phyloP scores from a whole-genome alignment of 208 protist species.

The Eutreptiella sp. region DNA sequence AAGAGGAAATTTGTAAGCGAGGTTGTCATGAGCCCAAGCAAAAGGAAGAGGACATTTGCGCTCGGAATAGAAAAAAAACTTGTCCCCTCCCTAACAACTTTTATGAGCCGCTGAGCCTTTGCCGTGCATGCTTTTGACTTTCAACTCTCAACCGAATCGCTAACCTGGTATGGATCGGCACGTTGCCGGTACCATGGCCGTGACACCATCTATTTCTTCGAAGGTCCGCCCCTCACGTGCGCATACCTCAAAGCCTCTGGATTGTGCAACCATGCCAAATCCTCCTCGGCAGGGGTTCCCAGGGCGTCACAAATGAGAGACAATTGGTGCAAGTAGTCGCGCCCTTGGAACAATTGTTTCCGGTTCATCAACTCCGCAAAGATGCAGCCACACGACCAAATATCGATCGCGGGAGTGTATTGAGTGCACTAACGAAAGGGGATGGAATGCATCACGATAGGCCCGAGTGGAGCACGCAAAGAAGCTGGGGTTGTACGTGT shows the following conservation, averaged over 20 bases:
- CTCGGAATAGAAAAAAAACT: too few relatives aligned
- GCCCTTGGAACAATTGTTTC: constrained; percentile 80
- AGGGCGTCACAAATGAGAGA: constrained; percentile 60
- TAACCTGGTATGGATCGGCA: background rate
- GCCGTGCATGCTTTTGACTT: constrained; percentile 35
- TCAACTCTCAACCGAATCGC: constrained; percentile 31
- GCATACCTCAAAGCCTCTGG: constrained; percentile 55
- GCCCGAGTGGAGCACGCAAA: too few relatives aligned
- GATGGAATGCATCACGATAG: too few relatives aligned
- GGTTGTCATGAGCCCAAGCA: too few relatives aligned
- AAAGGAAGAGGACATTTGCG: too few relatives aligned
- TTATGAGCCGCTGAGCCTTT: constrained; percentile 43
- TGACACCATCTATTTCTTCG: too few relatives aligned
- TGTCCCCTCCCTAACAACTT: too few relatives aligned
- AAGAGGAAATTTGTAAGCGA: too few relatives aligned
- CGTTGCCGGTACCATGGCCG: too few relatives aligned
- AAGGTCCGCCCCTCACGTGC: too few relatives aligned
- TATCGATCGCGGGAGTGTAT: constrained; percentile 66
- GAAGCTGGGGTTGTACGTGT: too few relatives aligned
- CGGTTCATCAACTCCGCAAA: constrained; percentile 81
- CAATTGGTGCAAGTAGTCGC: constrained; percentile 67
- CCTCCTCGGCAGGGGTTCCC: constrained; percentile 56
- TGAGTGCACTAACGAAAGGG: constrained; percentile 52
- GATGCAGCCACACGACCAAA: constrained; percentile 90
- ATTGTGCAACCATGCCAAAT: constrained; percentile 51